Evolutionary conservation across 2,329 filamentous ascomycete species (phyloP), one percentile per base, ranked within the genome.

Genomic region (Colletotrichum sansevieriae): DNA sequence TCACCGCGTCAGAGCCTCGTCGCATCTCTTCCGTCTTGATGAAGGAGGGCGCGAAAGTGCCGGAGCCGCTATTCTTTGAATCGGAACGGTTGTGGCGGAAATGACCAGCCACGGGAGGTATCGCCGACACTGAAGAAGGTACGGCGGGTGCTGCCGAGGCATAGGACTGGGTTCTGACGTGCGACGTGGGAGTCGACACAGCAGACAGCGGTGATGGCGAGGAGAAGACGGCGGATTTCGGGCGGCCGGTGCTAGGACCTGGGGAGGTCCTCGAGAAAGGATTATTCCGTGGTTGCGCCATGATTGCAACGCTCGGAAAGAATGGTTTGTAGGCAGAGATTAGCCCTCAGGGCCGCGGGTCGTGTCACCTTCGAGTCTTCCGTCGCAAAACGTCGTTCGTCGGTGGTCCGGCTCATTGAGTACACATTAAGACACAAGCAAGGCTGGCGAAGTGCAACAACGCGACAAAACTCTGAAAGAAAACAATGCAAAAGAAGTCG

Each of bases 21-120:
- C 89, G 86, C 79, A 92, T 83, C 72, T 95, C 93, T 72, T 97
- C 94, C 0, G 90, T 89, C 79, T 95, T 96, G 81, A 99, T 98
- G 80, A 99, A 99, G 10, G 94, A 93, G 3, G 95, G 96, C 41
- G 96, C 95, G 83, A 99, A 99, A 1, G 96, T 99, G 72, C 88
- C 92, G 0, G 92, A 93, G 2, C 87, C 87, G 74, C 84, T 87
- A 68, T 87, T 90, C 72, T 88, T 87, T 5, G 94, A 96, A 72
- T 91, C 88, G 55, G 79, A 82, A 33, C 85, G 82, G 20, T 79
- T 77, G 72, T 86, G 82, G 35, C 82, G 79, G 18, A 77, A 71
- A 25, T 77, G 72, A 52, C 75, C 74, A 49, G 78, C 74, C 33
- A 80, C 76, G 51, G 84, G 78, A 15, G 78, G 74, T 8, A 83